Evolutionary conservation across 305 asterid genomes (phyloP), one percentile per base, ranked within the genome.

Genomic region (Ajuga reptans): DNA sequence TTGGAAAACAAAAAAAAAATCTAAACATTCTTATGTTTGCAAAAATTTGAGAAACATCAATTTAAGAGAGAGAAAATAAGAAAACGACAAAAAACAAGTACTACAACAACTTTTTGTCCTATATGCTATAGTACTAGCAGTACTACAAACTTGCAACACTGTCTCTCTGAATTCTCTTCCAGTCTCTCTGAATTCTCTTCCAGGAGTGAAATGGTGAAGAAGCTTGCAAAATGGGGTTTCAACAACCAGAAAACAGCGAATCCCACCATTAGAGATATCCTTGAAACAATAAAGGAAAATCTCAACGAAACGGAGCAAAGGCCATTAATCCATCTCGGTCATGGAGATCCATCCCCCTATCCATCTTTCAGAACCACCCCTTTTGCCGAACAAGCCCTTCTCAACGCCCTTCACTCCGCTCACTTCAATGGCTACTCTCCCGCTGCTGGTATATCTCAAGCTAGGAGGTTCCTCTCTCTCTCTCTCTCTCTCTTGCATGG

Each of bases 291-390:
- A 11, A 76, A 70, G 43, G 27, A 3, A n/a, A 67, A 77, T 37
- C 71, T 88, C 15, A 80, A 77, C 16, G 46, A 60, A 34, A 59
- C 62, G 14, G 87, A 84, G 7, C 11, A 64, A 17, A 78, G 70
- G 77, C 54, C 58, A 6, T 62, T 71, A 1, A 77, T 88, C 52
- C 86, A 81, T 74, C 86, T 88, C 12, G 83, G 89, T 31, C 83
- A 64, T 74, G 95, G 92, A 11, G 92, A 88, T 69, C 92, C 95
- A 3, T 80, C 90, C 15, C 75, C 75, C 1, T 83, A 81, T 37
- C 86, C 90, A 0, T 61, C 85, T 62, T 86, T 81, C 80, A 41
- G 79, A 77, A 82, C 95, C 1, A 64, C 81, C 37, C 77, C 80
- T 1, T 50, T 74, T 3, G 85, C 79, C 3, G 85, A 80, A 61